These are phyloP conservation scores for Rhizoclosmatium globosum DNA, from an alignment of 192 early-diverging fungal genomes.

Conservation along the genomic window DNA sequence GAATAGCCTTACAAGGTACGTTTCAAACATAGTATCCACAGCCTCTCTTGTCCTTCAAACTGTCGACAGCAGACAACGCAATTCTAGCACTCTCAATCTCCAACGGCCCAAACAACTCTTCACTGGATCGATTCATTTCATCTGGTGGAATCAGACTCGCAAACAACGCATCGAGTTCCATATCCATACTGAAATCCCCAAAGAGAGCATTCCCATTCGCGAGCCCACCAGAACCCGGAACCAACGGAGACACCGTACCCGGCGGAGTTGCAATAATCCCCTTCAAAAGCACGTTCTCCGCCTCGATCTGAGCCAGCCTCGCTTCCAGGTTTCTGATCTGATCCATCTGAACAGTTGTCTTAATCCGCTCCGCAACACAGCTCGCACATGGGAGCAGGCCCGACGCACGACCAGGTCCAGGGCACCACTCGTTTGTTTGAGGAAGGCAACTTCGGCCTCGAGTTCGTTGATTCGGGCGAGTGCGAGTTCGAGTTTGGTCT, in stretches of 20 bases:
- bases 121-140: background rate
- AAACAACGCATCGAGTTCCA: background rate
- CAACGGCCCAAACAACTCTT: constrained; percentile 7
- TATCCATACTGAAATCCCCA: background rate
- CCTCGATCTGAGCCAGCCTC: background rate
- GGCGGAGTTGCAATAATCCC: too few relatives aligned
- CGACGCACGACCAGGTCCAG: background rate
- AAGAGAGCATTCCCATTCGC: too few relatives aligned
- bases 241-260: too few relatives aligned
- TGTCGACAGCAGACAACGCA: background rate
- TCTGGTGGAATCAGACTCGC: background rate
- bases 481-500: background rate
- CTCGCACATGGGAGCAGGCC: background rate
- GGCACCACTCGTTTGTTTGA: background rate
- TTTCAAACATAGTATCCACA: constrained; percentile 2
- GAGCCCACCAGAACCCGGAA: too few relatives aligned
- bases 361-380: background rate
- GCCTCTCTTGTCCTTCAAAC: background rate
- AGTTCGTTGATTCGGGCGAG: background rate
- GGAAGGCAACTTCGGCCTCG: background rate
- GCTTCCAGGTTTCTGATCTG: background rate
- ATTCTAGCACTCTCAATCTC: constrained; percentile 2
- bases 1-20: background rate
- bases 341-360: background rate
- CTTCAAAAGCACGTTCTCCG: background rate